Evolutionary conservation across 495 filamentous ascomycete genomes (phyloP).

Genomic region (Aspergillus indologenus): DNA sequence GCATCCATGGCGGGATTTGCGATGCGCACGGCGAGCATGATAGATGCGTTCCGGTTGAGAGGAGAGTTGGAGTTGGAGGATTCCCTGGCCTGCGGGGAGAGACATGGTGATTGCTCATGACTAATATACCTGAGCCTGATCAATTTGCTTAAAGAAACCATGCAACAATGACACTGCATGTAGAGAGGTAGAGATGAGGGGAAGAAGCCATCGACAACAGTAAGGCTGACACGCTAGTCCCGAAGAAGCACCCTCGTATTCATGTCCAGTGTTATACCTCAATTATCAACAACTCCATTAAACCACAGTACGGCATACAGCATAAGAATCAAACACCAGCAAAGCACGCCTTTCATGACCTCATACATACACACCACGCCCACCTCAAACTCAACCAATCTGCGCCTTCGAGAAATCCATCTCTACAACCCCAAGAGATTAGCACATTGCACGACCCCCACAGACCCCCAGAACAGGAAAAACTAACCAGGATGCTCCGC

Average conservation of each 20-base stretch:
- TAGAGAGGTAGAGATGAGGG: not conserved
- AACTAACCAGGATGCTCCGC: constrained; percentile 80
- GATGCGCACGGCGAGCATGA: constrained; percentile 37
- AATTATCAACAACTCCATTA: too few species aligned
- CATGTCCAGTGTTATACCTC: too few species aligned
- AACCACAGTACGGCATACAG: too few species aligned
- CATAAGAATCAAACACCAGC: constrained; percentile 1
- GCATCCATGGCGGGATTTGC: constrained; percentile 46
- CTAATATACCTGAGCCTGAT: too few species aligned
- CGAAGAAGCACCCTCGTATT: constrained; percentile 14
- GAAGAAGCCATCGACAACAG: not conserved
- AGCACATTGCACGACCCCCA: constrained; percentile 11
- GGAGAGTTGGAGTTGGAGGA: constrained; percentile 27
- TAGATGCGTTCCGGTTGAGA: constrained; percentile 18
- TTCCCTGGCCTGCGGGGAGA: constrained; percentile 16
- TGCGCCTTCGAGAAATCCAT: constrained; percentile 51
- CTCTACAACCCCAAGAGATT: constrained; percentile 25
- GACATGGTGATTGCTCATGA: constrained; percentile 11
- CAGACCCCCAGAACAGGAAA: constrained; percentile 41
- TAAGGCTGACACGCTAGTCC: constrained; percentile 1
- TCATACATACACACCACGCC: constrained; percentile 21
- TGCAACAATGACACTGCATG: not conserved
- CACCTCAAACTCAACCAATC: constrained; percentile 27
- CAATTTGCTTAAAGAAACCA: not conserved
- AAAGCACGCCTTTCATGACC: constrained; percentile 18